A percentile compares a stretch with the other conserved stretches of the same genome.
Evolutionary conservation across 306 rosid species (phyloP).

Genomic region (Canavalia gladiata): DNA sequence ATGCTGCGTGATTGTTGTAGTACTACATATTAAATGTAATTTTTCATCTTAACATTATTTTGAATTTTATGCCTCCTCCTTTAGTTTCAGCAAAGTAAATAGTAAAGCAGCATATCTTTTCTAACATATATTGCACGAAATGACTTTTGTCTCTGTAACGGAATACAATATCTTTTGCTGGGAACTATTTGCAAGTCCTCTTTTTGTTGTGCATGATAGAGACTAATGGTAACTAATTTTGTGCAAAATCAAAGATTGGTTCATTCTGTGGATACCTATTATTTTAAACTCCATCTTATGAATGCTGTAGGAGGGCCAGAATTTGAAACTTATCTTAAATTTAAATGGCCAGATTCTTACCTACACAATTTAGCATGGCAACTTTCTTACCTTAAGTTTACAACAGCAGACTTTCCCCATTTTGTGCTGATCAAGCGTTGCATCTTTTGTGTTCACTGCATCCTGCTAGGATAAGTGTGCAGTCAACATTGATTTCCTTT

Average conservation of each 20-base stretch:
- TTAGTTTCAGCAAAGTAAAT: background rate
- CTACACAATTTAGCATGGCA: background rate
- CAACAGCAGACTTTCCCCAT: background rate
- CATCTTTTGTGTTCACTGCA: no score
- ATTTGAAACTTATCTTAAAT: background rate
- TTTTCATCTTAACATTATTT: slow-evolving; percentile 5
- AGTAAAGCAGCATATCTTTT: background rate
- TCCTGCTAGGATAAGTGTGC: background rate
- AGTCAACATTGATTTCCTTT: slow-evolving; percentile 14
- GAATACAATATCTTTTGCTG: background rate
- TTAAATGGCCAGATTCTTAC: background rate
- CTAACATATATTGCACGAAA: slow-evolving; percentile 21
- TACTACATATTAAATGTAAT: background rate
- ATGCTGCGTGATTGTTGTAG: background rate
- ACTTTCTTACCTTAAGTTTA: background rate
- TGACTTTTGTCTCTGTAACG: background rate
- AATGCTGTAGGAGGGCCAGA: background rate
- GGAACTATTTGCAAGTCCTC: background rate
- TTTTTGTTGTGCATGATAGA: background rate
- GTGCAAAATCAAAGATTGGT: background rate
- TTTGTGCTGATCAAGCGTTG: slow-evolving; percentile 13
- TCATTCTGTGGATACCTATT: slow-evolving; percentile 16
- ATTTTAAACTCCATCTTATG: background rate
- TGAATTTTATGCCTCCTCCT: background rate
- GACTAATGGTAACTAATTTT: background rate